phyloP scores from a whole-genome alignment of 371 early-diverging fungal genomes.

The Syncephalastrum monosporum region DNA sequence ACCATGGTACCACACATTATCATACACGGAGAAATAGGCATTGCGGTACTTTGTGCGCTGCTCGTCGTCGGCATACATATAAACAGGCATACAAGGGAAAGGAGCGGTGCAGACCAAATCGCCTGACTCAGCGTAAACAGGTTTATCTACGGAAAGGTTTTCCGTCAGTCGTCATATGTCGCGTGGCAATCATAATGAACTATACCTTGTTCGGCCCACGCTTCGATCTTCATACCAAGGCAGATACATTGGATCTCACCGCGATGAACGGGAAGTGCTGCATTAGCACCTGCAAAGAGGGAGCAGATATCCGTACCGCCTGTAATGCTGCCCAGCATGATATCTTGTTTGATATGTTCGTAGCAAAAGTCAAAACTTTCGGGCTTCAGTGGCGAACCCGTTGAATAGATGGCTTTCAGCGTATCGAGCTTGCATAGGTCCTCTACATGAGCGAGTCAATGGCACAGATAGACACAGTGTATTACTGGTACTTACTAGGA shows the following conservation, averaged over 20 bases:
- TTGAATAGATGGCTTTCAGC: slow-evolving; percentile 87
- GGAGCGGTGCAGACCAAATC: slow-evolving; percentile 92
- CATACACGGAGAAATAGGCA: slow-evolving; percentile 89
- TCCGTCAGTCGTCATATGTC: neutral
- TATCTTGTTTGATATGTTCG: slow-evolving; percentile 73
- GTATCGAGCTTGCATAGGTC: slow-evolving; percentile 52
- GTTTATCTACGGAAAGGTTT: slow-evolving; percentile 41
- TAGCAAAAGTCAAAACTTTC: slow-evolving; percentile 92
- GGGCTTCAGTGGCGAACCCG: slow-evolving; percentile 93
- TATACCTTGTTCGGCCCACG: slow-evolving; percentile 69
- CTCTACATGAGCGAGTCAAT: slow-evolving; percentile 20
- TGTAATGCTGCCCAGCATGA: slow-evolving; percentile 90
- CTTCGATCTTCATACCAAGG: slow-evolving; percentile 93
- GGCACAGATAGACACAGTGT: neutral
- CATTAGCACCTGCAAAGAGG: slow-evolving; percentile 89
- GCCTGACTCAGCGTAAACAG: slow-evolving; percentile 75
- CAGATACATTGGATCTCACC: slow-evolving; percentile 94
- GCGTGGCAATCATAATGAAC: neutral
- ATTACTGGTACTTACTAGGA: slow-evolving; percentile 47
- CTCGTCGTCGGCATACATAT: slow-evolving; percentile 83
- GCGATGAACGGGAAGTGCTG: slow-evolving; percentile 85
- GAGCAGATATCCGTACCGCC: slow-evolving; percentile 98
- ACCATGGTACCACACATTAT: slow-evolving; percentile 92
- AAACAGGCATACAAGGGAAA: slow-evolving; percentile 98
- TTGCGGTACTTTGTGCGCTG: slow-evolving; percentile 71